Evolutionary conservation across 129 eudicot genomes (phyloP).

Genomic region (Pseudognaphalium luteoalbum): DNA sequence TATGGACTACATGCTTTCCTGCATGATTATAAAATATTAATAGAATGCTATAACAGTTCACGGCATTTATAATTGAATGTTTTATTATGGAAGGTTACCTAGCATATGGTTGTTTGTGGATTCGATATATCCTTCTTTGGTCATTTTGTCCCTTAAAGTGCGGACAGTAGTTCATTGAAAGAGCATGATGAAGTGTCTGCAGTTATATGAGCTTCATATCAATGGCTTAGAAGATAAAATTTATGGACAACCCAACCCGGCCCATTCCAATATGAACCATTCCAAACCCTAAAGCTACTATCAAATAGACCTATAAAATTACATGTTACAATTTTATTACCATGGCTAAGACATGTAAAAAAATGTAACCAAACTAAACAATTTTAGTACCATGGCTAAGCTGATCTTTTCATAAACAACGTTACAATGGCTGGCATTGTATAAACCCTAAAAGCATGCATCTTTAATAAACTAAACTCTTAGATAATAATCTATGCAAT

Average conservation of each 20-base stretch:
- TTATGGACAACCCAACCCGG: too few species aligned
- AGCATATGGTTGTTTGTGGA: conserved; percentile 63
- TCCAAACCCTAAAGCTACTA: too few species aligned
- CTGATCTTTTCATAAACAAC: too few species aligned
- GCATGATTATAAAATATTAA: neutral
- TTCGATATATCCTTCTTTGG: conserved; percentile 79
- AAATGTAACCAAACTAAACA: too few species aligned
- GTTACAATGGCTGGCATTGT: neutral
- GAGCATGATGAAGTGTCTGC: too few species aligned
- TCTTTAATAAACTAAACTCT: neutral
- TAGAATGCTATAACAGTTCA: neutral
- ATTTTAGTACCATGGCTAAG: too few species aligned
- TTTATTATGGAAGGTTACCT: conserved; percentile 40
- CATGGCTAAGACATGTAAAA: too few species aligned
- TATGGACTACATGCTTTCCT: conserved; percentile 92
- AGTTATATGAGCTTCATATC: conserved; percentile 12
- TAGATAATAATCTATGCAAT: neutral
- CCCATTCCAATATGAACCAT: too few species aligned
- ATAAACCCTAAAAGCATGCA: neutral
- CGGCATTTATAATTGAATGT: neutral
- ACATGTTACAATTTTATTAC: too few species aligned
- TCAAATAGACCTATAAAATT: too few species aligned
- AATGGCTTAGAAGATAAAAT: too few species aligned
- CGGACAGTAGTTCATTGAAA: conserved; percentile 57
- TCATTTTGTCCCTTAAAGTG: conserved; percentile 84